Evolutionary conservation across 345 rosid genomes (phyloP).

Genomic region (Citrus unshiu): DNA sequence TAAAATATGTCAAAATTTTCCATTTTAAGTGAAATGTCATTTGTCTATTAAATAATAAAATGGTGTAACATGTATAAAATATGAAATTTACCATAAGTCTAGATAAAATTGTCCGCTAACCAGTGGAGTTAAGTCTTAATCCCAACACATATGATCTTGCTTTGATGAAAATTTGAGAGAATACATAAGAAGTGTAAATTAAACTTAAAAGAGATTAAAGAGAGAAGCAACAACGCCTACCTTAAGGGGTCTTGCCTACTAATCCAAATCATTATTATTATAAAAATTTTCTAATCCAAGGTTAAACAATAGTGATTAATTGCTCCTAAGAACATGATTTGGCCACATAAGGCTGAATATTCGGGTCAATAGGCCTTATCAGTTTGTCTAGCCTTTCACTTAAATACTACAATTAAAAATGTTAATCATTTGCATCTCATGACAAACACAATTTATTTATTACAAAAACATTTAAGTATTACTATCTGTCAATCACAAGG

Average conservation of each 20-base stretch:
- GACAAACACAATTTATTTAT: neutral
- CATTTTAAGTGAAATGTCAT: too few relatives aligned
- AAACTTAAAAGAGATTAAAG: too few relatives aligned
- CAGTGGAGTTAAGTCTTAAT: too few relatives aligned
- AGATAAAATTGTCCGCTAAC: too few relatives aligned
- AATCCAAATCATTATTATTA: neutral
- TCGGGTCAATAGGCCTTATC: conserved; percentile 11
- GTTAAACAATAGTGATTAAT: neutral
- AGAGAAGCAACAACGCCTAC: too few relatives aligned
- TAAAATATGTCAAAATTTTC: neutral
- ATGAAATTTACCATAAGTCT: too few relatives aligned
- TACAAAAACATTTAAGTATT: neutral
- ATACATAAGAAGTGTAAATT: too few relatives aligned
- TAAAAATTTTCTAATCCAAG: neutral
- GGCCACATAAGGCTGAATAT: conserved; percentile 9
- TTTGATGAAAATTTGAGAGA: too few relatives aligned
- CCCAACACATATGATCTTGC: too few relatives aligned
- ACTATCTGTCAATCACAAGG: conserved; percentile 25
- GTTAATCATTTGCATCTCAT: neutral
- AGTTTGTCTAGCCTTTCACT: neutral
- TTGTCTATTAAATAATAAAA: too few relatives aligned
- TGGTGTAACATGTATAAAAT: too few relatives aligned
- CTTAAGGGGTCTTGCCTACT: neutral
- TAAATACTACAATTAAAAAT: neutral
- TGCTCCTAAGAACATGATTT: neutral